phyloP scores from a whole-genome alignment of 148 eudicot species.

The Vaccinium vitisidaea region DNA sequence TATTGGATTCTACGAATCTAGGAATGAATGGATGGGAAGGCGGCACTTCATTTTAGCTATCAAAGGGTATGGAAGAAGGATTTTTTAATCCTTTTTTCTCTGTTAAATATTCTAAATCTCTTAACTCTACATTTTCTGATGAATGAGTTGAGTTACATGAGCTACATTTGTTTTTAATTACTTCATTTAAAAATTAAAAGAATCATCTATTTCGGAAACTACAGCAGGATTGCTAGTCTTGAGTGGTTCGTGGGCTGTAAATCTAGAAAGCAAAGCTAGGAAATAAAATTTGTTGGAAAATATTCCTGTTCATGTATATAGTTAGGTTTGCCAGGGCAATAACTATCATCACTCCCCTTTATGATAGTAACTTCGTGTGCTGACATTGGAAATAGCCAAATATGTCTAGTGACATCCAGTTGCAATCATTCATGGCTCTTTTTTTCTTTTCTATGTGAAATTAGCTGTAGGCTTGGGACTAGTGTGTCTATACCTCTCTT shows the following conservation, averaged over 20 bases:
- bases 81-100: background rate
- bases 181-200: background rate
- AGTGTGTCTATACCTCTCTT: background rate
- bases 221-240: background rate
- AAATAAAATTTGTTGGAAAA: background rate
- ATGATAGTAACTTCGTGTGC: background rate
- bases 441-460: background rate
- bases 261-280: background rate
- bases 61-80: conserved; percentile 60
- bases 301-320: background rate
- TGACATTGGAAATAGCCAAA: background rate
- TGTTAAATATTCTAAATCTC: background rate
- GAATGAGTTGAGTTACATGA: background rate
- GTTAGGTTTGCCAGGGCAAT: background rate
- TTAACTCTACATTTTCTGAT: background rate
- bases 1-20: conserved; percentile 89
- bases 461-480: background rate
- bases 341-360: background rate
- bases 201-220: background rate
- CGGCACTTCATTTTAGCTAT: conserved; percentile 79
- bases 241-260: background rate
- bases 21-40: conserved; percentile 90
- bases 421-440: background rate
- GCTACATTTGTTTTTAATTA: background rate
- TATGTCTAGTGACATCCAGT: background rate